phyloP scores from a whole-genome alignment of 2,329 filamentous ascomycete genomes.

The Nigrospora oryzae region DNA sequence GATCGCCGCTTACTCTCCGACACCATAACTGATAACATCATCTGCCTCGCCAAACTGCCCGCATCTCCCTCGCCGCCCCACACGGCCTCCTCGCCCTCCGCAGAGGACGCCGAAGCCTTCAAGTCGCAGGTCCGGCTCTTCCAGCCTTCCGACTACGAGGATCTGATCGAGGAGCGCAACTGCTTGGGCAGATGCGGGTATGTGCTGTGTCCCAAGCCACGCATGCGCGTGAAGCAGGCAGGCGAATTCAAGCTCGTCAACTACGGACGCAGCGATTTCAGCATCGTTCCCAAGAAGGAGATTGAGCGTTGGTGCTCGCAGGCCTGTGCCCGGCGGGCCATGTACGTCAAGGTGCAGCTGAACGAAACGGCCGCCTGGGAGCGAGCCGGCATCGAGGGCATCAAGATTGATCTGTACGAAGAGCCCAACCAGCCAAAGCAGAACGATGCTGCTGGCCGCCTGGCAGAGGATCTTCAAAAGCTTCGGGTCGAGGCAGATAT shows the following conservation, averaged over 20 bases:
- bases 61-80: conserved; percentile 18
- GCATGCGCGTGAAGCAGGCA: conserved; percentile 43
- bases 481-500: conserved; percentile 32
- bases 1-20: conserved; percentile 71
- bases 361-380: conserved; percentile 81
- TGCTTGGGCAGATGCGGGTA: conserved; percentile 79
- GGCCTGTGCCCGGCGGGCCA: conserved; percentile 66
- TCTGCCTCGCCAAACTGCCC: conserved; percentile 60
- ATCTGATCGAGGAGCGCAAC: conserved; percentile 81
- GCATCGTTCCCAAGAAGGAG: conserved; percentile 62
- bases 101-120: conserved; percentile 57
- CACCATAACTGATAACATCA: conserved; percentile 62
- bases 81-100: conserved; percentile 27
- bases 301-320: conserved; percentile 83
- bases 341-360: conserved; percentile 85
- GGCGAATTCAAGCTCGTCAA: conserved; percentile 62
- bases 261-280: conserved; percentile 43
- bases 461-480: conserved; percentile 27
- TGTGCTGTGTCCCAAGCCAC: conserved; percentile 62
- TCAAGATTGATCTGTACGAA: conserved; percentile 55
- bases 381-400: conserved; percentile 49
- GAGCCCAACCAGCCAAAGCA: conserved; percentile 38
- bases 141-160: conserved; percentile 83
- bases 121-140: conserved; percentile 61
- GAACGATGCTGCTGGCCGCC: conserved; percentile 10